A percentile compares a stretch with the other conserved stretches of the same genome.
phyloP scores from a whole-genome alignment of 208 protist genomes.

The Jaenimonas drosophilae region DNA sequence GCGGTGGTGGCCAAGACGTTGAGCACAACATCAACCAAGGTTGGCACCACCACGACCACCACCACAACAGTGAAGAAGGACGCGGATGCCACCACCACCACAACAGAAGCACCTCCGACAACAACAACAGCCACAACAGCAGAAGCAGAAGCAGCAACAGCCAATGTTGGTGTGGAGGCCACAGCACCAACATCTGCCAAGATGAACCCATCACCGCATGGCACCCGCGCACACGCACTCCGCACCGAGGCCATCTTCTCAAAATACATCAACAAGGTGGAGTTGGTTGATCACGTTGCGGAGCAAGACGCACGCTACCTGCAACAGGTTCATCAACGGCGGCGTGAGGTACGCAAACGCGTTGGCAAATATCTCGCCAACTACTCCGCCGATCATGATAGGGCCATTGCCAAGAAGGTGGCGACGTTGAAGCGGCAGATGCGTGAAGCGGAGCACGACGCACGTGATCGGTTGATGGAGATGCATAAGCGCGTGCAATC shows the following conservation, averaged over 20 bases:
- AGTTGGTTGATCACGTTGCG: too few relatives aligned
- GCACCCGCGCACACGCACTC: slow-evolving; percentile 71
- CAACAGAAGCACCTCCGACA: background rate
- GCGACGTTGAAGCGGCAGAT: slow-evolving; percentile 26
- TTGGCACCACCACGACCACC: background rate
- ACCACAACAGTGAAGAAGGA: background rate
- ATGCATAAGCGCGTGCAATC: slow-evolving; percentile 59
- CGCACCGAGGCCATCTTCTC: slow-evolving; percentile 61
- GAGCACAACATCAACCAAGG: background rate
- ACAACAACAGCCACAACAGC: background rate
- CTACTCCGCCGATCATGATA: slow-evolving; percentile 28
- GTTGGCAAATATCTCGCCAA: slow-evolving; percentile 47
- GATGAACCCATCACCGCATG: slow-evolving; percentile 15
- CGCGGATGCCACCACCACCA: background rate
- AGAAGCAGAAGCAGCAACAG: background rate
- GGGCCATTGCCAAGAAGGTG: slow-evolving; percentile 49
- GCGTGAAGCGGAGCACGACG: slow-evolving; percentile 36
- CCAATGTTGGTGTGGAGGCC: background rate
- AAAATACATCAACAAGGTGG: slow-evolving; percentile 28
- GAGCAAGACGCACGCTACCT: slow-evolving; percentile 8
- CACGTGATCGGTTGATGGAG: slow-evolving; percentile 39
- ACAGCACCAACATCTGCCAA: background rate
- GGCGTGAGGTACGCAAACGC: slow-evolving; percentile 46
- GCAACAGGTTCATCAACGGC: slow-evolving; percentile 13
- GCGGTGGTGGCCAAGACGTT: background rate